A percentile compares a stretch with the other conserved stretches of the same genome.
These are phyloP conservation scores for Ailanthus altissimus DNA, from an alignment of 345 rosid species.

Conservation along the genomic window DNA sequence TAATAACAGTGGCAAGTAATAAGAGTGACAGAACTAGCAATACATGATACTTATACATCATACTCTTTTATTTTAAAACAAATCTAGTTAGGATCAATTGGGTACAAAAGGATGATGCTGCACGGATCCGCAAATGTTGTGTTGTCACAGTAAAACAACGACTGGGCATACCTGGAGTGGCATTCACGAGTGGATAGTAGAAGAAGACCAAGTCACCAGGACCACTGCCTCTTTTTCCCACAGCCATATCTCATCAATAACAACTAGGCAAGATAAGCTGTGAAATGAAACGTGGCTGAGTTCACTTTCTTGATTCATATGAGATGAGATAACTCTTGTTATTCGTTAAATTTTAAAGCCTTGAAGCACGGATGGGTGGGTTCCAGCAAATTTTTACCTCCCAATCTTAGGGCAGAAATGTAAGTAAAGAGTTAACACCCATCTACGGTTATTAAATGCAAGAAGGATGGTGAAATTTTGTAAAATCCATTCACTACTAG, in stretches of 20 bases:
- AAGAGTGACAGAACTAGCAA: neutral
- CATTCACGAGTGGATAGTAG: neutral
- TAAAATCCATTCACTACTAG: neutral
- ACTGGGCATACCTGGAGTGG: neutral
- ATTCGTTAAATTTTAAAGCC: neutral
- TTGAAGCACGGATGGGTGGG: neutral
- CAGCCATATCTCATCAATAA: conserved; percentile 8
- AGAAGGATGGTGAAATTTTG: neutral
- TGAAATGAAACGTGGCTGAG: conserved; percentile 10
- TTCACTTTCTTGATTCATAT: conserved; percentile 1
- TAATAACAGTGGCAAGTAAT: too few relatives aligned
- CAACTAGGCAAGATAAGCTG: conserved; percentile 1
- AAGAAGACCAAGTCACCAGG: conserved; percentile 13
- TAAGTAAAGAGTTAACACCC: too few relatives aligned
- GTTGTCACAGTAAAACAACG: neutral
- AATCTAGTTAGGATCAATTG: neutral
- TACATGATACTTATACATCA: neutral
- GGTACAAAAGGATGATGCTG: neutral
- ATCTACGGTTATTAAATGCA: neutral
- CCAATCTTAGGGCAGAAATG: too few relatives aligned
- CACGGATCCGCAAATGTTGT: neutral
- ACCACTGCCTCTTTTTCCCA: conserved; percentile 12
- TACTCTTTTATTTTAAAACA: neutral
- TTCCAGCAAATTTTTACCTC: neutral
- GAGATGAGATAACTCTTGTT: neutral